phyloP scores from a whole-genome alignment of 192 early-diverging fungal genomes.

The Thoreauomyces humboldtii region DNA sequence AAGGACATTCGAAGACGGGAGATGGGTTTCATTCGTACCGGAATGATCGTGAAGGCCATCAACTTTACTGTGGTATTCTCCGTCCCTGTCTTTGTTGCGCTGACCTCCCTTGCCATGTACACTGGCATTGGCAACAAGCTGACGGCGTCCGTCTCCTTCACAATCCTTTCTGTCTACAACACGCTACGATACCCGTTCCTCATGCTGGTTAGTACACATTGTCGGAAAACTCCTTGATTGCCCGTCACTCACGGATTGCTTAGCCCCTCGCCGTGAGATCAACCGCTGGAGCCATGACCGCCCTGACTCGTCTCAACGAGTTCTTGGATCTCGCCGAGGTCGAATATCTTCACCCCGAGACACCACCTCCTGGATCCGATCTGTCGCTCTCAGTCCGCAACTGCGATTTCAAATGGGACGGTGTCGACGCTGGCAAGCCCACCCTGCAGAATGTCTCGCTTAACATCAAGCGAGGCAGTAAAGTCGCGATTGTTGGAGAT shows the following conservation, averaged over 20 bases:
- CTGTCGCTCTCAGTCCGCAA: constrained; percentile 37
- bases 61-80: constrained; percentile 65
- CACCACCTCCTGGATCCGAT: constrained; percentile 32
- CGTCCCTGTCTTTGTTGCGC: constrained; percentile 54
- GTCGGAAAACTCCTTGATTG: too few relatives aligned
- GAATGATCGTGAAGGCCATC: constrained; percentile 57
- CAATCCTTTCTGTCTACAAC: constrained; percentile 65
- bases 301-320: constrained; percentile 49
- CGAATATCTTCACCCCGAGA: constrained; percentile 15
- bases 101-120: constrained; percentile 40
- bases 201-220: too few relatives aligned
- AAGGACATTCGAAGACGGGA: constrained; percentile 56
- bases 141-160: constrained; percentile 59
- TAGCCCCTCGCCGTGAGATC: constrained; percentile 62
- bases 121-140: constrained; percentile 31
- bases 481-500: constrained; percentile 65
- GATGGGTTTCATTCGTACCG: constrained; percentile 45
- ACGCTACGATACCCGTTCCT: constrained; percentile 67
- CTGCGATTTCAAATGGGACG: constrained; percentile 60
- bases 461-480: constrained; percentile 44
- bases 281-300: constrained; percentile 49
- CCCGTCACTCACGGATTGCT: too few relatives aligned
- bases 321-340: constrained; percentile 57
- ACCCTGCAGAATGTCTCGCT: constrained; percentile 51
- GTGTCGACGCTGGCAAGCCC: constrained; percentile 35